Evolutionary conservation across 192 early-diverging fungal species (phyloP).

Genomic region (Bifiguratus adelaidae): DNA sequence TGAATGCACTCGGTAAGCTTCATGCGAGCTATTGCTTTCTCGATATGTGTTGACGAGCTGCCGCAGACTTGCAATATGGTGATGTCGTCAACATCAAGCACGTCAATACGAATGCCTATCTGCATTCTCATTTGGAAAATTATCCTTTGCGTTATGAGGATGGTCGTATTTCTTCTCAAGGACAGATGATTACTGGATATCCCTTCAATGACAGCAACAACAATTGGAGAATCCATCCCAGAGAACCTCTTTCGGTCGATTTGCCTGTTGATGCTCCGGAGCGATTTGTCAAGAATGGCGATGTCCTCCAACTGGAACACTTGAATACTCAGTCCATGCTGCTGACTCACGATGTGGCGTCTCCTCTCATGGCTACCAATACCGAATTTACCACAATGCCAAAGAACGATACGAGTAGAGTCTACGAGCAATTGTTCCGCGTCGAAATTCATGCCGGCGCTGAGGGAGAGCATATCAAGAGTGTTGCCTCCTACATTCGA

Average conservation of each 20-base stretch:
- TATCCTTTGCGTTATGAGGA: conserved; percentile 93
- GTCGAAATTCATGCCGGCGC: conserved; percentile 45
- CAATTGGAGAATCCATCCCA: conserved; percentile 39
- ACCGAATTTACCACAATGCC: conserved; percentile 53
- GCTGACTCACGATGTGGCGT: conserved; percentile 54
- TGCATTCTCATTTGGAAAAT: conserved; percentile 67
- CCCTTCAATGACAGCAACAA: conserved; percentile 53
- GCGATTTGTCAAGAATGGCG: conserved; percentile 49
- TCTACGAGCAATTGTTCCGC: conserved; percentile 47
- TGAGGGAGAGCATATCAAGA: conserved; percentile 33
- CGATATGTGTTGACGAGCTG: conserved; percentile 5
- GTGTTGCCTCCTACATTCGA: conserved; percentile 51
- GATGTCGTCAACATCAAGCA: conserved; percentile 76
- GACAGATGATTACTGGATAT: background rate
- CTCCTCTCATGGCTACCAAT: conserved; percentile 51
- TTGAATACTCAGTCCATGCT: conserved; percentile 43
- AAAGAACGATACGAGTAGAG: conserved; percentile 33
- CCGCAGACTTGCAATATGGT: conserved; percentile 62
- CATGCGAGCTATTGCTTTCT: conserved; percentile 14
- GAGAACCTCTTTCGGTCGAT: conserved; percentile 15
- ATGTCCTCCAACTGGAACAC: conserved; percentile 70
- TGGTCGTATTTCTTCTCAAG: conserved; percentile 72
- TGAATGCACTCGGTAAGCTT: conserved; percentile 32
- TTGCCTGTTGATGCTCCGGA: conserved; percentile 28
- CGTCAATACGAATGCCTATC: conserved; percentile 55